Base-by-base conservation (phyloP, 352 stramenopile species). In the Phytophthora quininea region DNA sequence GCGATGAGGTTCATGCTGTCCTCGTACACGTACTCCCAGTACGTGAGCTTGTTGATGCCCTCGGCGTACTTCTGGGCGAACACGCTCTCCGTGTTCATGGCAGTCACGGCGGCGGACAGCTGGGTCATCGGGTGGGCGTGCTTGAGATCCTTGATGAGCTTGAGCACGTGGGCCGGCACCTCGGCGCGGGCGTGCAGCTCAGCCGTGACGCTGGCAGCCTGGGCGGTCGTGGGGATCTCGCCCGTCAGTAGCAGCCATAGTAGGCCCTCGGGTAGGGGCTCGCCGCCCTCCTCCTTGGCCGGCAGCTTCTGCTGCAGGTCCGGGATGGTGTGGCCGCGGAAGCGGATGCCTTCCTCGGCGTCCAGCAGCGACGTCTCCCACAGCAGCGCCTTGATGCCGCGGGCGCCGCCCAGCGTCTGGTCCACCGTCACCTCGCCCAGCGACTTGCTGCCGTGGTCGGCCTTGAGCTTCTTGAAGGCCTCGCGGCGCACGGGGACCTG, bases 101-200 rank as follows among this genome's bases (percentile, higher is more conserved):
- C 93, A 58, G 92, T 96, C 54, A 98, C 88, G 35, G 90, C 97
- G 68, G 98, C 96, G 31, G 90, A 96, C 47, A 99, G 96, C 89
- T 99, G 97, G 37, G 97, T 99, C 98, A 99, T 99, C 60, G 98
- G 97, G 86, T 99, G 98, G 82, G 98, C 98, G 62, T 97, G 79
- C 88, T 99, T 99, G 54, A 99, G 91, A 63, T 86, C 79, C 67
- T 94, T 91, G 62, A 99, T 92, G 46, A 99, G 79, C 71, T 95
- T 89, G 76, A 97, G 91, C 62, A 99, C 97, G 80, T 99, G 97
- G 49, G 88, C 77, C 24, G 97, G 97, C 52, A 99, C 86, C 69
- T 98, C 93, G 49, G 97, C 86, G 67, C 97, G 93, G 52, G 84
- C 75, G 82, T 99, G 95, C 52, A 99, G 89, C 75, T 99, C 97